Percentiles rank a stretch among this genome's conserved stretches.
Conservation (phyloP, 345 rosid genomes). For the Populus tremula region DNA sequence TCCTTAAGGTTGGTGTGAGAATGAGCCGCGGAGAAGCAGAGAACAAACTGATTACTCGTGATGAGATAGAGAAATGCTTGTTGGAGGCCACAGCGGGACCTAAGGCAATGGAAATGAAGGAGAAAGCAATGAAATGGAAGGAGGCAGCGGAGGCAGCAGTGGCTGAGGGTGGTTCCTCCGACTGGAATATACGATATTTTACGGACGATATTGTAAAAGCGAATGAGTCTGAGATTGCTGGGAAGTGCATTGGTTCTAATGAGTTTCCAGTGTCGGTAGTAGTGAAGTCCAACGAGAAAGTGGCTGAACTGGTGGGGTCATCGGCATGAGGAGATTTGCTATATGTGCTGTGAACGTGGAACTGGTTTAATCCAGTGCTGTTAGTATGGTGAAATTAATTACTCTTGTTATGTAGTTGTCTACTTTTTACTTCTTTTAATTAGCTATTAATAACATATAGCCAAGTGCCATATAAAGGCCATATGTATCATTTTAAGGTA, state of each 20-base stretch:
- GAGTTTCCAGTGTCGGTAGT: too few species aligned
- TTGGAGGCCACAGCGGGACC: conserved; percentile 50
- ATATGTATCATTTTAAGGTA: too few species aligned
- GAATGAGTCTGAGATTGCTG: conserved; percentile 1
- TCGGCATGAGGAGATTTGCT: too few species aligned
- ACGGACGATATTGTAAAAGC: conserved; percentile 49
- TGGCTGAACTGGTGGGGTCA: too few species aligned
- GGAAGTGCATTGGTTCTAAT: background rate
- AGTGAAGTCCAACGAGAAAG: too few species aligned
- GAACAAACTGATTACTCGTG: conserved; percentile 49
- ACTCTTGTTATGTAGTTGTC: too few species aligned
- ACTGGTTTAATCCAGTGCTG: too few species aligned
- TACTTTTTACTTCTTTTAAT: too few species aligned
- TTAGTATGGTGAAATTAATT: too few species aligned
- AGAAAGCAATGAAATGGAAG: conserved; percentile 66
- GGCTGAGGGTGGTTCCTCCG: conserved; percentile 75
- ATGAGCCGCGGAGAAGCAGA: conserved; percentile 67
- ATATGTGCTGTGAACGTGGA: too few species aligned
- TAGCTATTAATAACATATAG: too few species aligned
- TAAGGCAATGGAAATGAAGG: conserved; percentile 51
- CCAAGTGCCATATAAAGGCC: too few species aligned
- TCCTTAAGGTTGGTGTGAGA: conserved; percentile 58
- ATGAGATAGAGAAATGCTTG: conserved; percentile 65
- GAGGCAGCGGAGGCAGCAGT: conserved; percentile 65
- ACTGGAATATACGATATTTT: conserved; percentile 55